Evolutionary conservation across 225 moss, liverwort and hornwort genomes (phyloP).

Genomic region (Rhytidiadelphus loreus): DNA sequence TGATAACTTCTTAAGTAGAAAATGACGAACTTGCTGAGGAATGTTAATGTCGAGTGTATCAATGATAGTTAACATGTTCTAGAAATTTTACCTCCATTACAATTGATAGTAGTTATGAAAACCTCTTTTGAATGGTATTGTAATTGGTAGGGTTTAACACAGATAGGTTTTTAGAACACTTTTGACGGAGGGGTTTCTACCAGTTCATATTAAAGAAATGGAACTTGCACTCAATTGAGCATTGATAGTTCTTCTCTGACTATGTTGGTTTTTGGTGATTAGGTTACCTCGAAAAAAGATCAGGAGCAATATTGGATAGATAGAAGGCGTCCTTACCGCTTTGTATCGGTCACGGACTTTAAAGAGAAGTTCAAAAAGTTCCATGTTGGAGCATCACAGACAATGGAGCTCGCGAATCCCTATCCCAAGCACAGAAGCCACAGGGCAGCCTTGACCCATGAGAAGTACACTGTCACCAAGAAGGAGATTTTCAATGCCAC

Average conservation of each 20-base stretch:
- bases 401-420: slow-evolving; percentile 13
- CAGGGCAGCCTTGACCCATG: slow-evolving; percentile 31
- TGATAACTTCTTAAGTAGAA: neutral
- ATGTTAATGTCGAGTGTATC: neutral
- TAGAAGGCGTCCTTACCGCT: slow-evolving; percentile 29
- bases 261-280: neutral
- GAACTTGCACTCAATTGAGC: neutral
- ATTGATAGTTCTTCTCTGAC: neutral
- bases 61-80: too few species aligned
- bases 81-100: neutral
- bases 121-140: neutral
- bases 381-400: slow-evolving; percentile 19
- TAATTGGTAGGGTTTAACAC: too few species aligned
- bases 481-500: slow-evolving; percentile 45
- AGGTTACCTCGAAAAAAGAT: slow-evolving; percentile 51
- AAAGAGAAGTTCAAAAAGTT: slow-evolving; percentile 31
- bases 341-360: slow-evolving; percentile 30
- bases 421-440: slow-evolving; percentile 49
- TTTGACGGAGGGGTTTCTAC: neutral
- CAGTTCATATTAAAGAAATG: neutral
- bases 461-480: slow-evolving; percentile 44
- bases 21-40: neutral
- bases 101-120: neutral
- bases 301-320: slow-evolving; percentile 53
- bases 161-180: neutral